Percentiles rank a stretch among this genome's conserved stretches.
These are phyloP conservation scores for Ceratocystis destructans DNA, from an alignment of 2,329 filamentous ascomycete species.

Conservation along the genomic window DNA sequence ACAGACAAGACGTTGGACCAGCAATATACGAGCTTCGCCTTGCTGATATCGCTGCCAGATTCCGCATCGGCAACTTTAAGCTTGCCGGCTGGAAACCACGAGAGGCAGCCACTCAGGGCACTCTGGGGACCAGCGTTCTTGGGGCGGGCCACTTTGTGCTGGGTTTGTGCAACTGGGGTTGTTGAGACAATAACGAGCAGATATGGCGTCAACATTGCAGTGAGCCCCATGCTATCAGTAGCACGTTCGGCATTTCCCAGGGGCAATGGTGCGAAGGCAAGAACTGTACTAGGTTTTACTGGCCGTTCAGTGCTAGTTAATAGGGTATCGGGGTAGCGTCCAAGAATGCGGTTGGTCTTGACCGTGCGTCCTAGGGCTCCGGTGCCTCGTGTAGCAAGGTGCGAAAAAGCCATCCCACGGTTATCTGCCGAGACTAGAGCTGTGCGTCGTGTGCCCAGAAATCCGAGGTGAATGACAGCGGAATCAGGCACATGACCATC, in stretches of 20 bases:
- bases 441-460: slow-evolving; percentile 83
- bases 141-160: slow-evolving; percentile 81
- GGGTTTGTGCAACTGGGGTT: slow-evolving; percentile 87
- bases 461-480: slow-evolving; percentile 80
- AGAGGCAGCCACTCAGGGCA: slow-evolving; percentile 81
- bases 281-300: slow-evolving; percentile 82
- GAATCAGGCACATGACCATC: slow-evolving; percentile 75
- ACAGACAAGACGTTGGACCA: slow-evolving; percentile 98
- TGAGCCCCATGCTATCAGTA: slow-evolving; percentile 77
- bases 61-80: slow-evolving; percentile 61
- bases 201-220: slow-evolving; percentile 91
- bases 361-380: slow-evolving; percentile 74
- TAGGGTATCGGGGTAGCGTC: slow-evolving; percentile 67
- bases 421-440: slow-evolving; percentile 92
- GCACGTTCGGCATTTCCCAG: slow-evolving; percentile 86
- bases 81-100: slow-evolving; percentile 95
- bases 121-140: slow-evolving; percentile 85
- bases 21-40: slow-evolving; percentile 85
- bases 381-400: slow-evolving; percentile 81
- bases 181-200: slow-evolving; percentile 93
- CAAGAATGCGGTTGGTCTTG: slow-evolving; percentile 79
- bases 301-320: slow-evolving; percentile 45
- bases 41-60: slow-evolving; percentile 55
- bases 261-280: slow-evolving; percentile 80
- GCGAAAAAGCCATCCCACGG: slow-evolving; percentile 93